A percentile compares a stretch with the other conserved stretches of the same genome.
Evolutionary conservation across 192 early-diverging fungal genomes (phyloP).

Genomic region (Entomortierella chlamydospora): DNA sequence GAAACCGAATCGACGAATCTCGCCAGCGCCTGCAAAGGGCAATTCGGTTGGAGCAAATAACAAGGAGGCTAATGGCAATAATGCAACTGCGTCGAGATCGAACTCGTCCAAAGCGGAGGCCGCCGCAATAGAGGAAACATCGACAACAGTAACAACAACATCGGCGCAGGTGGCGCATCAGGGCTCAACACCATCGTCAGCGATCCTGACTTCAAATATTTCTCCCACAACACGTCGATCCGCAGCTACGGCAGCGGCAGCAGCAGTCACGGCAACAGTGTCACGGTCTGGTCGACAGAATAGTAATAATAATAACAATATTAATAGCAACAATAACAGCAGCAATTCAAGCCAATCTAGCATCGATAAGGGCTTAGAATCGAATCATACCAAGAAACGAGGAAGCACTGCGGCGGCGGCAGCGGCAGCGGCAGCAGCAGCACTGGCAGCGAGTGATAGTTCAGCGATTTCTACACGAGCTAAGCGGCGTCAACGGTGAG

Average conservation of each 20-base stretch:
- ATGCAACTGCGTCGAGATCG: neutral
- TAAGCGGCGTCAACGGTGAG: constrained; percentile 38
- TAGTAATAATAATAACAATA: constrained; percentile 7
- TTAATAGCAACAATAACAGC: no score
- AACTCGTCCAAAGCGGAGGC: neutral
- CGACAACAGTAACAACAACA: neutral
- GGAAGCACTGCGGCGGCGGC: neutral
- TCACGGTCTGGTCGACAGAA: constrained; percentile 19
- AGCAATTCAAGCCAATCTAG: constrained; percentile 4
- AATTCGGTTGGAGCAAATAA: neutral
- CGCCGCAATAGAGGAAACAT: neutral
- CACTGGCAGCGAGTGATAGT: neutral
- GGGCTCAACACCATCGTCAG: constrained; percentile 40
- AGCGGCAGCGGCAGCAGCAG: constrained; percentile 8
- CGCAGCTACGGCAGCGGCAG: constrained; percentile 43
- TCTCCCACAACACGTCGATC: constrained; percentile 41
- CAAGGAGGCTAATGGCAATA: neutral
- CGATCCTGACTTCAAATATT: constrained; percentile 42
- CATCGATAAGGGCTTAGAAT: constrained; percentile 9
- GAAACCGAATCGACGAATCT: constrained; percentile 19
- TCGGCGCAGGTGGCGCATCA: neutral
- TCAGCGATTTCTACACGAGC: constrained; percentile 21
- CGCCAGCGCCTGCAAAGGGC: constrained; percentile 7
- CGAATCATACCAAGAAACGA: constrained; percentile 26
- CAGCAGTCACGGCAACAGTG: constrained; percentile 33